Evolutionary conservation across 257 asterid genomes (phyloP).

Genomic region (Przewalskia tangutica): DNA sequence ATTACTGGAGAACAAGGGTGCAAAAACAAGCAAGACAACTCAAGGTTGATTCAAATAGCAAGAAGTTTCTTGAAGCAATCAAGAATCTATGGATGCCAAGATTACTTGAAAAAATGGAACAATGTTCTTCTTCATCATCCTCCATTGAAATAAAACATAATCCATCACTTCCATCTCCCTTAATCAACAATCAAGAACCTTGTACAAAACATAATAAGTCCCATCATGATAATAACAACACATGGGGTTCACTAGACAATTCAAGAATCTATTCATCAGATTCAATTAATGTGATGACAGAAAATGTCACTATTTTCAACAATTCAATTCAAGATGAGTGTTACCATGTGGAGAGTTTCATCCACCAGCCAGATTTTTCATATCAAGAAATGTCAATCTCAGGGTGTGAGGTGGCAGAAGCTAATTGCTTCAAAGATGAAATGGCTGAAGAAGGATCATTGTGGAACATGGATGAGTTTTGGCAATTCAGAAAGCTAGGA

Average conservation of each 20-base stretch:
- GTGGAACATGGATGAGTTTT: slow-evolving; percentile 58
- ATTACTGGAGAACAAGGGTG: slow-evolving; percentile 86
- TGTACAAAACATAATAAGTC: not conserved
- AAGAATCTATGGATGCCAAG: slow-evolving; percentile 66
- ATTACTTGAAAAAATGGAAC: slow-evolving; percentile 47
- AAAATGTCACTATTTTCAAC: not conserved
- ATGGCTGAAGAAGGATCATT: slow-evolving; percentile 17
- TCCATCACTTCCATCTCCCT: not conserved
- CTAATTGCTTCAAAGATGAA: slow-evolving; percentile 44
- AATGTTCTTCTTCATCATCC: slow-evolving; percentile 26
- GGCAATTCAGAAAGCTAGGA: slow-evolving; percentile 39
- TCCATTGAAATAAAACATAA: slow-evolving; percentile 27
- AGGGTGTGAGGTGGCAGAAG: slow-evolving; percentile 32
- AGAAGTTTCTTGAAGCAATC: slow-evolving; percentile 54
- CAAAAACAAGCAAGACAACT: slow-evolving; percentile 82
- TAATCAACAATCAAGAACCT: slow-evolving; percentile 8
- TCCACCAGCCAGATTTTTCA: slow-evolving; percentile 22
- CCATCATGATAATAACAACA: not conserved
- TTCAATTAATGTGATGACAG: not conserved
- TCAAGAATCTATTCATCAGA: slow-evolving; percentile 7
- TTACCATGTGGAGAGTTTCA: slow-evolving; percentile 28
- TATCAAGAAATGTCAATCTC: slow-evolving; percentile 15
- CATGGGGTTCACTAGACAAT: not conserved
- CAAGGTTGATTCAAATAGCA: slow-evolving; percentile 66
- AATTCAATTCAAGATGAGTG: slow-evolving; percentile 14